A percentile compares a stretch with the other conserved stretches of the same genome.
These are phyloP conservation scores for Kuraishia borneana DNA, from an alignment of 805 yeast genomes.

Conservation along the genomic window DNA sequence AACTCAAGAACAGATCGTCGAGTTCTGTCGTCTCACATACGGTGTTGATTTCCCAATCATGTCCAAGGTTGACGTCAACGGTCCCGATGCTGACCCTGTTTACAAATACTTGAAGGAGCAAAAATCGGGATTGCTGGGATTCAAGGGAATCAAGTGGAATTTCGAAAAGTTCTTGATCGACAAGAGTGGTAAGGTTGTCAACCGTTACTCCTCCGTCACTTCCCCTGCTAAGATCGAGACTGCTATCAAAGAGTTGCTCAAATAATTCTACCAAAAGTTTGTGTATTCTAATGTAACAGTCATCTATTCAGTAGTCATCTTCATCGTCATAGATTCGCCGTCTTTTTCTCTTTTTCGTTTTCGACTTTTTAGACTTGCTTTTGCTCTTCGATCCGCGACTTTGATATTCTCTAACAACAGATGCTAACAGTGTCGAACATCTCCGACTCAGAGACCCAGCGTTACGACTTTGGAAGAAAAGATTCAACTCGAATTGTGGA, in stretches of 20 bases:
- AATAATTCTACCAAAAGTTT: slow-evolving; percentile 6
- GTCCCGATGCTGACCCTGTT: slow-evolving; percentile 69
- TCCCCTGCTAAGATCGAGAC: slow-evolving; percentile 52
- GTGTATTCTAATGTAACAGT: background rate
- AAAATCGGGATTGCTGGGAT: slow-evolving; percentile 52
- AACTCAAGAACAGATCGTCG: slow-evolving; percentile 52
- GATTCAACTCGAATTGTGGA: slow-evolving; percentile 78
- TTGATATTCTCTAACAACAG: slow-evolving; percentile 63
- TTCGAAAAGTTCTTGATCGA: slow-evolving; percentile 50
- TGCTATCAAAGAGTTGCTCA: slow-evolving; percentile 48
- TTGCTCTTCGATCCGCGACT: slow-evolving; percentile 2
- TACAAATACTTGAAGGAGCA: slow-evolving; percentile 62
- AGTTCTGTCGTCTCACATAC: slow-evolving; percentile 68
- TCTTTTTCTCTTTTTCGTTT: background rate
- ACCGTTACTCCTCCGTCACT: slow-evolving; percentile 47
- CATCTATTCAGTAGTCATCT: background rate
- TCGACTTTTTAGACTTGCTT: background rate
- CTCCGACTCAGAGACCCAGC: slow-evolving; percentile 73
- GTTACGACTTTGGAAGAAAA: slow-evolving; percentile 73
- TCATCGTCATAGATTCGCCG: background rate
- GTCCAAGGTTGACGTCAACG: slow-evolving; percentile 85
- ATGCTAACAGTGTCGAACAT: slow-evolving; percentile 64
- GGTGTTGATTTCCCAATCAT: slow-evolving; percentile 89
- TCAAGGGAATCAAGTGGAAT: slow-evolving; percentile 55
- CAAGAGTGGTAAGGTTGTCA: slow-evolving; percentile 41